A percentile compares a stretch with the other conserved stretches of the same genome.
phyloP scores from a whole-genome alignment of 2,329 filamentous ascomycete genomes.

The Trichoderma pleuroti region DNA sequence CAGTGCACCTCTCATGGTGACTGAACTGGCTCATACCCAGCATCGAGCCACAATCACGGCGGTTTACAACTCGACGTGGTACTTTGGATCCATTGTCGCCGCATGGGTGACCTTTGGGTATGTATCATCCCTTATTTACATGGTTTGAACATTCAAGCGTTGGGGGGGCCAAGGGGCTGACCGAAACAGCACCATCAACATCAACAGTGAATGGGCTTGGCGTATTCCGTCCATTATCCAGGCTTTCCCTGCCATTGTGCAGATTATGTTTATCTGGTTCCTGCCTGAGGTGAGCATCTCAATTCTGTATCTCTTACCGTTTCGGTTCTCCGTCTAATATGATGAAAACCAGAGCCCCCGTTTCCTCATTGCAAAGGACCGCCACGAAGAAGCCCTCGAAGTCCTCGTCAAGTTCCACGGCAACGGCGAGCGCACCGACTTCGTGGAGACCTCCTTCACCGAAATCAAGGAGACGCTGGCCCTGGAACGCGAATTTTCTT shows the following conservation, averaged over 20 bases:
- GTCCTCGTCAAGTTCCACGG: constrained; percentile 39
- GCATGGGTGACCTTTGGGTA: constrained; percentile 17
- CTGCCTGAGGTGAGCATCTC: constrained; percentile 50
- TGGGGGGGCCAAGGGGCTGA: neutral
- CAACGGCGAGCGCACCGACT: constrained; percentile 10
- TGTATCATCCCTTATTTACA: neutral
- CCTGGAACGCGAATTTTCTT: neutral
- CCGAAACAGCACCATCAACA: constrained; percentile 23
- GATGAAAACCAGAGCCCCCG: constrained; percentile 23
- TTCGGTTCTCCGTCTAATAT: neutral
- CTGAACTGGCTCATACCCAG: constrained; percentile 65
- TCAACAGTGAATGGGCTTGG: constrained; percentile 63
- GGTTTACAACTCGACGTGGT: constrained; percentile 65
- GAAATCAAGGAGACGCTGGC: constrained; percentile 14
- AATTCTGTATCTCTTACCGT: neutral
- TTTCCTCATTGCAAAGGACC: constrained; percentile 32
- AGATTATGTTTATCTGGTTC: constrained; percentile 63
- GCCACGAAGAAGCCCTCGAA: constrained; percentile 33
- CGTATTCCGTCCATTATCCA: constrained; percentile 63
- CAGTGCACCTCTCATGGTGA: constrained; percentile 60
- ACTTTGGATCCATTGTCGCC: constrained; percentile 11
- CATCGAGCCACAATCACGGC: constrained; percentile 63
- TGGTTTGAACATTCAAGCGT: neutral
- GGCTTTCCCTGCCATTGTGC: constrained; percentile 57
- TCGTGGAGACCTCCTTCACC: constrained; percentile 4